phyloP scores from a whole-genome alignment of 805 yeast genomes.

The Martiniozyma abietophila region DNA sequence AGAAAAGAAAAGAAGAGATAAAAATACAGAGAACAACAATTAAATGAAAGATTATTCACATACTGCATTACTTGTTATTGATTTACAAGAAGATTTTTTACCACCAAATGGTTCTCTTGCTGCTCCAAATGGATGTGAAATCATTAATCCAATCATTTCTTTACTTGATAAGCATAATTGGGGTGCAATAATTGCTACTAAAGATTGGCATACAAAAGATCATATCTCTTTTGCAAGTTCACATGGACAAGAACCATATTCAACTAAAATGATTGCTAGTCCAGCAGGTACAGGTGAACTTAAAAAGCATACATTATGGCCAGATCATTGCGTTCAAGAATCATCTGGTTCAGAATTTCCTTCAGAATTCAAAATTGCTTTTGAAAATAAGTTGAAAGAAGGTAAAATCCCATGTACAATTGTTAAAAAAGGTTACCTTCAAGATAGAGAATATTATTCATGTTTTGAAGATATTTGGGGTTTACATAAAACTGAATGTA shows the following conservation, averaged over 20 bases:
- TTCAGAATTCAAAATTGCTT: slow-evolving; percentile 31
- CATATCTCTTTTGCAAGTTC: slow-evolving; percentile 79
- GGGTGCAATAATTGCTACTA: slow-evolving; percentile 60
- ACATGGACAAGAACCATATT: slow-evolving; percentile 45
- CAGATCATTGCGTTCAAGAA: slow-evolving; percentile 79
- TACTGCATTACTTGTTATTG: slow-evolving; percentile 65
- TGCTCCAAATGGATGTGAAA: slow-evolving; percentile 50
- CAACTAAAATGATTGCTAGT: slow-evolving; percentile 37
- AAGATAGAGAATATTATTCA: slow-evolving; percentile 78
- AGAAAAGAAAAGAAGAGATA: too few relatives aligned
- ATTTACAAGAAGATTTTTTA: slow-evolving; percentile 79
- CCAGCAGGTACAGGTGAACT: slow-evolving; percentile 34
- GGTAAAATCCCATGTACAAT: slow-evolving; percentile 30
- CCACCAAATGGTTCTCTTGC: slow-evolving; percentile 75
- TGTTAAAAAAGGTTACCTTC: slow-evolving; percentile 62
- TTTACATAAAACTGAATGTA: slow-evolving; percentile 58
- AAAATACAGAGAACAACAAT: too few relatives aligned
- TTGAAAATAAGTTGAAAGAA: slow-evolving; percentile 19
- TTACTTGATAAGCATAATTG: slow-evolving; percentile 41
- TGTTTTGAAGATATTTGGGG: slow-evolving; percentile 80
- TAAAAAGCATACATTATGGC: slow-evolving; percentile 60
- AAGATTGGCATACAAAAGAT: slow-evolving; percentile 80
- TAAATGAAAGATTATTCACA: slow-evolving; percentile 7
- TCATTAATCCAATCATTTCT: slow-evolving; percentile 43
- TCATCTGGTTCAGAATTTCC: slow-evolving; percentile 61